Conservation (phyloP, 2,329 filamentous ascomycete genomes). For the Neopestalotiopsis sp. region DNA sequence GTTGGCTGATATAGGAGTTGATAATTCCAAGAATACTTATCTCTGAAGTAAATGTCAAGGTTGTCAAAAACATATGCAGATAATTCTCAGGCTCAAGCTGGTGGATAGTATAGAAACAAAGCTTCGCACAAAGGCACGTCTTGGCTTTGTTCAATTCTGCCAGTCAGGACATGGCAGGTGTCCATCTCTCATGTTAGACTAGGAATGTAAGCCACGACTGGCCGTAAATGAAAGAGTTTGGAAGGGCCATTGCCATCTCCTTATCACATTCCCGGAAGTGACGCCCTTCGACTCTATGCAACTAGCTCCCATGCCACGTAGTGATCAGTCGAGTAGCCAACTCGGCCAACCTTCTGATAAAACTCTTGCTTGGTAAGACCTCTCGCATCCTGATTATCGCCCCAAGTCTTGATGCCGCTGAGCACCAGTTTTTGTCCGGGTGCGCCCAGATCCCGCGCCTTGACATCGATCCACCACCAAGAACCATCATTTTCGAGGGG, state of each 20-base stretch:
- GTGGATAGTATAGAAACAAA: background rate
- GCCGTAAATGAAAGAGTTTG: background rate
- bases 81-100: background rate
- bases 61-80: background rate
- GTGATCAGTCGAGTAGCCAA: conserved; percentile 45
- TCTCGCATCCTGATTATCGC: conserved; percentile 52
- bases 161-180: background rate
- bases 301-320: conserved; percentile 17
- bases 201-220: background rate
- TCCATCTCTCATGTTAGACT: background rate
- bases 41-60: background rate
- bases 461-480: conserved; percentile 83
- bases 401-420: conserved; percentile 57
- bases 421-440: conserved; percentile 73
- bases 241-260: background rate
- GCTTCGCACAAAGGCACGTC: background rate
- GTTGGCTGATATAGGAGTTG: background rate
- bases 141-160: background rate
- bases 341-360: conserved; percentile 47
- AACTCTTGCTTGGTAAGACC: conserved; percentile 54
- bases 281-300: background rate
- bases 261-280: background rate
- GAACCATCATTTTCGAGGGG: conserved; percentile 79
- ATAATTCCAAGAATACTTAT: background rate
- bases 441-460: conserved; percentile 66